Percentiles rank a stretch among this genome's conserved stretches.
phyloP scores from a whole-genome alignment of 2,329 filamentous ascomycete species.

The Colletotrichum neosansevieriae region DNA sequence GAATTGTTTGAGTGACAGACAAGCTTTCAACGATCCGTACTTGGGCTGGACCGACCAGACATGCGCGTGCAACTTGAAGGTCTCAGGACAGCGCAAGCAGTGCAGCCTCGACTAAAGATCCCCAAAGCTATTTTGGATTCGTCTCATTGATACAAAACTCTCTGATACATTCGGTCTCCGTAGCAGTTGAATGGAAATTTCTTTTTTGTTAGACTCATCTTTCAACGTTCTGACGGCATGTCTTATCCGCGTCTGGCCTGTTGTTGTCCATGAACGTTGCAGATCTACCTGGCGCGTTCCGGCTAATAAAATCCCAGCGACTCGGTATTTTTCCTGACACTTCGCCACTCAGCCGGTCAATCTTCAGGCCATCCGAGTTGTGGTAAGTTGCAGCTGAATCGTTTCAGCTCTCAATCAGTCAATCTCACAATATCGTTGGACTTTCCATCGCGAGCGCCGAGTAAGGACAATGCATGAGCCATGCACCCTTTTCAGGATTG shows the following conservation, averaged over 20 bases:
- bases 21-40: background rate
- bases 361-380: background rate
- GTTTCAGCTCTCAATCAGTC: constrained; percentile 1
- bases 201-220: too few species aligned
- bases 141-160: background rate
- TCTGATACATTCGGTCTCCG: background rate
- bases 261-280: background rate
- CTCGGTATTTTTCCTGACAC: background rate
- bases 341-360: background rate
- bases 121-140: background rate
- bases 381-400: background rate
- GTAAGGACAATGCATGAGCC: background rate
- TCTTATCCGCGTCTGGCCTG: too few species aligned
- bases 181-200: background rate
- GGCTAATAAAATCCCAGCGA: background rate
- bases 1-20: background rate
- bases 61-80: background rate
- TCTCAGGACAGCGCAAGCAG: too few species aligned
- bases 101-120: background rate
- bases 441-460: constrained; percentile 2
- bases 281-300: background rate
- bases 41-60: background rate
- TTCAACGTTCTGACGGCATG: too few species aligned
- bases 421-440: background rate
- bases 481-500: background rate